Evolutionary conservation across 2,329 filamentous ascomycete genomes (phyloP), one percentile per base, ranked within the genome.

Genomic region (Saccharata proteae): DNA sequence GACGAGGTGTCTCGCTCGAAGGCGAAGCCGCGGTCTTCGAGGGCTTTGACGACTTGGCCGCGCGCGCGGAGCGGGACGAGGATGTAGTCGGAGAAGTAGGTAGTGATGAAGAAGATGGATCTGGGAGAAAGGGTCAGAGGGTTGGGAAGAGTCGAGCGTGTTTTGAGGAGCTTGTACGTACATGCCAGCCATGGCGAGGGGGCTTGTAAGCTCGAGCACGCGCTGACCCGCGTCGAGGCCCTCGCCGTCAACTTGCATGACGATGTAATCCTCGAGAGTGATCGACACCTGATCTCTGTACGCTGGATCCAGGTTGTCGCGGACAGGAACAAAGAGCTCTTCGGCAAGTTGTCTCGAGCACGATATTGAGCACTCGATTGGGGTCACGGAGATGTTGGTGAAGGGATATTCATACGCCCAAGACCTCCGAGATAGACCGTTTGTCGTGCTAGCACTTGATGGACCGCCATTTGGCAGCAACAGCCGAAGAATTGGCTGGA

Each of bases 41-140:
- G 65, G 0, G 84, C 80, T 36, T 75, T 67, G 19, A 84, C 74
- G 28, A 96, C 86, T 22, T 76, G 77, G 16, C 70, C 61, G 30
- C 79, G 75, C 46, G 80, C 75, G 49, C 77, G 80, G 32, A 68
- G 68, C 1, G 90, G 86, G 1, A 94, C 84, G 20, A 96, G 69
- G 45, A 98, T 92, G 57, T 93, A 96, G 60, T 98, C 88, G 19
- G 82, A 90, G 58, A 93, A 96, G 58, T 96, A 98, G 18, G 85
- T 94, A 3, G 88, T 94, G 54, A 94, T 93, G 68, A 96, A 96
- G 65, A 96, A 94, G 49, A 98, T 93, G 32, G 88, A 82, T 31
- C 71, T 75, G 27, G 30, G 26, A 25, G 16, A 11, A 22, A 6
- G 13, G 12, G 21, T 26, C 14, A 34, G 27, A 14, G 24, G 23